phyloP scores from a whole-genome alignment of 768 basidiomycete species.

The Postia placenta region DNA sequence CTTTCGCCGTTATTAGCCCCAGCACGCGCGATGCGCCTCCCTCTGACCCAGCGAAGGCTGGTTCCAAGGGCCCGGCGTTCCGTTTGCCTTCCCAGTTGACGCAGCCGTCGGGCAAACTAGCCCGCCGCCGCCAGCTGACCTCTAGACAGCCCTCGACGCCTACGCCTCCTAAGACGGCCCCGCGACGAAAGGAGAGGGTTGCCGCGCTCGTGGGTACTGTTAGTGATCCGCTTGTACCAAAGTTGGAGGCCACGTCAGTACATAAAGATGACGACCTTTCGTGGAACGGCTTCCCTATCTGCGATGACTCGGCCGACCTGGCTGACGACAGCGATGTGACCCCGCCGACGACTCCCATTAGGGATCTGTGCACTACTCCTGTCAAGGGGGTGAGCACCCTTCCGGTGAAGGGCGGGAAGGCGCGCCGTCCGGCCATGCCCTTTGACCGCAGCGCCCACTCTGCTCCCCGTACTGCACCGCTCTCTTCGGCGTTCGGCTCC shows the following conservation, averaged over 20 bases:
- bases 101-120: conserved; percentile 50
- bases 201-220: conserved; percentile 2
- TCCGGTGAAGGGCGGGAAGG: conserved; percentile 12
- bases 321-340: conserved; percentile 32
- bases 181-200: neutral
- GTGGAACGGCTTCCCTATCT: conserved; percentile 52
- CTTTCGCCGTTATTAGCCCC: conserved; percentile 36
- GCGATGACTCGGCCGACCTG: conserved; percentile 60
- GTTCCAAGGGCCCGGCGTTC: conserved; percentile 17
- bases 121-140: conserved; percentile 47
- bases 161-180: conserved; percentile 33
- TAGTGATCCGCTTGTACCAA: neutral
- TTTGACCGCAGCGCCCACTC: conserved; percentile 36
- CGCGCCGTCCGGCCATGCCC: conserved; percentile 25
- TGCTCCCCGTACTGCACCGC: conserved; percentile 46
- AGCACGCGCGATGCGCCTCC: conserved; percentile 26
- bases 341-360: conserved; percentile 52
- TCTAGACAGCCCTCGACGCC: conserved; percentile 27
- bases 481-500: conserved; percentile 32
- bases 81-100: conserved; percentile 35
- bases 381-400: conserved; percentile 4
- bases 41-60: conserved; percentile 19
- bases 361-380: conserved; percentile 25
- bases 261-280: conserved; percentile 7
- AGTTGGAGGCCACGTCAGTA: conserved; percentile 24